Evolutionary conservation across 129 eudicot species (phyloP), one percentile per base, ranked within the genome.

Genomic region (Helianthus annuus): DNA sequence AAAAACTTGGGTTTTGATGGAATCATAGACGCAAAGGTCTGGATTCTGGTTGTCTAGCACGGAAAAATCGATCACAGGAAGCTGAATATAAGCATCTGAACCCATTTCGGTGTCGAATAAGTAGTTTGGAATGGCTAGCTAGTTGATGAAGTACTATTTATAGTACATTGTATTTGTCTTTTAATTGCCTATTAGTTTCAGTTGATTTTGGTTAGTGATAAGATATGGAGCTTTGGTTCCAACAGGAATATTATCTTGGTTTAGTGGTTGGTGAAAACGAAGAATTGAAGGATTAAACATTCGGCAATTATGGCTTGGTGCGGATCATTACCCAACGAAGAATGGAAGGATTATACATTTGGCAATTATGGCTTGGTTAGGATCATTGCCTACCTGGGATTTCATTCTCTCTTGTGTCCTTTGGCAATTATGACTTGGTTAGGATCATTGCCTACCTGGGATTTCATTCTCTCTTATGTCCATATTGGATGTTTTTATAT

Each of bases 61-160:
- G 1, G 91, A 80, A 68, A 89, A 89, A 69, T 82, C 76, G 16
- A 89, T 83, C 14, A 59, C 3, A 1, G 96, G 96, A 68, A 89
- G 92, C 66, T 70, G 78, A 61, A 86, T 82, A 40, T 66, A 78
- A 32, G 19, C 73, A 65, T 75, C 78, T 40, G 91, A 79, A 58
- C 85, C 87, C 96, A 89, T 85, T 62, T 40, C 4, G 22, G 64
- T 64, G 29, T 64, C 7, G 4, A 57, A 13, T 29, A 9, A 27
- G 60, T 46, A 29, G 48, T 72, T 60, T 32, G 38, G 19, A 19
- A 36, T 7, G 66, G 29, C 19, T 42, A n/a, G n/a, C n/a, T n/a
- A 14, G 2, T 29, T 60, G 36, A 1, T 60, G 11, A 5, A 29
- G 56, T 13, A 53, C 3, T 75, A 75, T 24, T 0, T 24, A 24